Evolutionary conservation across 768 basidiomycete species (phyloP), one percentile per base, ranked within the genome.

Genomic region (Leccinum obscurum): DNA sequence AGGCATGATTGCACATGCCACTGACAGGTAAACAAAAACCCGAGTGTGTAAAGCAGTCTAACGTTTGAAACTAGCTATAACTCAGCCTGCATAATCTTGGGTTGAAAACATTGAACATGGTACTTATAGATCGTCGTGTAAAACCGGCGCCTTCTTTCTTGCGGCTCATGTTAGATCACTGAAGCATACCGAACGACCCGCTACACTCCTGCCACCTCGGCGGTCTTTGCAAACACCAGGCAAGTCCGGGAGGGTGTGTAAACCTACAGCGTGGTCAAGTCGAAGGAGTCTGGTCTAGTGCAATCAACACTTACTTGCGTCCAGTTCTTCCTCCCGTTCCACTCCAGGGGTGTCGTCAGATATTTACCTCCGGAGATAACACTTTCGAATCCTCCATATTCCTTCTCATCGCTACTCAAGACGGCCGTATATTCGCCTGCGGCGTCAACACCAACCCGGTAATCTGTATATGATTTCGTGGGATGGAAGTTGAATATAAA

Each of bases 401-500:
- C 76, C 71, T 85, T 85, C 72, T 96, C 93, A 71, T 99, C 97
- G 64, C 87, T 93, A 61, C 81, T 87, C 54, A 99, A 78, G 4
- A 93, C 77, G 62, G 93, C 82, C 53, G 77, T 80, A 75, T 98
- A 98, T 75, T 95, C 87, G 10, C 97, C 97, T 28, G 90, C 76
- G 53, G 75, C 82, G 37, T 98, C 88, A 22, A 96, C 85, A 6
- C 97, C 97, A 55, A 98, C 88, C 52, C 95, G 87, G 76, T 98
- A 99, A 75, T 98, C 94, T 50, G 87, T 85, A 78, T 87, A 99
- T 61, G 94, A 96, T 44, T 91, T 75, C n/a, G 83, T 85, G 6
- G 93, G 88, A 78, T 98, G 88, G 83, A 98, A 96, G 77, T 99
- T 98, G 84, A 97, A 98, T 67, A 98, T 81, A 79, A 98, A 99